Evolutionary conservation across 2,329 filamentous ascomycete genomes (phyloP), one percentile per base, ranked within the genome.

Genomic region (Zymoseptoria tritici): DNA sequence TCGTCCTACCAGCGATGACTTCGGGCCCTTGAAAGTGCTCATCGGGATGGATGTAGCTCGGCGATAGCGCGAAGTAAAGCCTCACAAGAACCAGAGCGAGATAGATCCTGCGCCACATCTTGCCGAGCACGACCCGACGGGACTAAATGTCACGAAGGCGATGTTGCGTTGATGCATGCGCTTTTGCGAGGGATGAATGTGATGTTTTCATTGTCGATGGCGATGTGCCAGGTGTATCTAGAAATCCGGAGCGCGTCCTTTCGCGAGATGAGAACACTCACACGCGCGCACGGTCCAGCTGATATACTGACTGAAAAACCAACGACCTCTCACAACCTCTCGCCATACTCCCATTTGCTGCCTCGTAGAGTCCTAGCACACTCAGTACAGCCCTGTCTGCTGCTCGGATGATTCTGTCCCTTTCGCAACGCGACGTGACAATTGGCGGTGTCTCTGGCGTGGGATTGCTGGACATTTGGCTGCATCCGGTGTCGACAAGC

Each of bases 21-120:
- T 99, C 94, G 16, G 94, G 94, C 42, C 94, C 94, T 78, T 99
- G 94, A 71, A 99, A 99, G 80, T 97, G 94, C 81, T 99, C 94
- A 78, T 99, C 94, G 4, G 94, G 94, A 75, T 99, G 94, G 53
- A 99, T 84, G 76, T 99, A 99, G 80, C 93, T 97, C 60, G 94
- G 90, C 64, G 89, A 92, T 65, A 97, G 79, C 62, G 94, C 93
- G 74, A 97, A 93, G 83, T 93, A 97, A 71, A 97, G 82, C 75
- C 94, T 88, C 70, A 96, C 85, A 67, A 94, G 80, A 70, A 96
- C 81, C 69, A 99, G 81, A 51, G 49, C 57, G 64, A 97, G 81
- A 77, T 96, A 96, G 64, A 87, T 84, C 76, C 92, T 87, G 80
- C 92, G 86, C 91, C 91, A 96, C 93, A 97, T 97, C 31, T 36